Evolutionary conservation across 1,139 yeast genomes (phyloP), one percentile per base, ranked within the genome.

Genomic region (Suhomyces bolitotheri): DNA sequence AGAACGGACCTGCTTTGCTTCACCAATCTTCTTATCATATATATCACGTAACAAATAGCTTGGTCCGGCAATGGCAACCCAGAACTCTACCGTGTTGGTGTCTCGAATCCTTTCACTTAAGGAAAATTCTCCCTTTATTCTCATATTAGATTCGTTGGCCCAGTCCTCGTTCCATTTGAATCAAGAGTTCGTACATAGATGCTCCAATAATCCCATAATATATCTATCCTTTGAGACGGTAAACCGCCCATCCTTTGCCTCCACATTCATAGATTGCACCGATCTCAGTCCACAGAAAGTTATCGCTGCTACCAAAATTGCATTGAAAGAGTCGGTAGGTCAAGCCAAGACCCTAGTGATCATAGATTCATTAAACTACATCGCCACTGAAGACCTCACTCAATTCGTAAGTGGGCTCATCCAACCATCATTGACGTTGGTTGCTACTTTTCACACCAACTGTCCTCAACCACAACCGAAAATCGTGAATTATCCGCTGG

Each of bases 91-190:
- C 0, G 81, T 82, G 16, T 62, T 82, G 10, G 60, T 85, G 33
- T 76, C 70, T 32, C 63, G 97, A 41, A 62, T 87, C 7, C 60
- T 90, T 8, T 64, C 80, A 2, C 63, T 86, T 31, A 82, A 81
- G 45, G 97, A 90, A 50, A 64, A 63, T 13, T 74, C 94, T 0
- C 94, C 95, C 0, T 76, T 90, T 41, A 60, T 87, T 10, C 65
- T 90, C 5, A 65, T 83, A 3, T 58, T 77, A 9, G 97, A 90
- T 54, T 71, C 86, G 0, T 59, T 88, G 12, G 66, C 76, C 0
- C 97, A 90, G 56, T 76, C 92, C 0, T 75, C 89, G 0, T 51
- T 63, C 27, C 54, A 65, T 39, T 57, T 90, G 11, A 51, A 84
- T 1, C 57, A 64, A 16, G 96, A 87, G 53, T 66, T 87, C 39